These are phyloP conservation scores for Solanum stenotomum DNA, from an alignment of 257 asterid genomes.

Conservation along the genomic window DNA sequence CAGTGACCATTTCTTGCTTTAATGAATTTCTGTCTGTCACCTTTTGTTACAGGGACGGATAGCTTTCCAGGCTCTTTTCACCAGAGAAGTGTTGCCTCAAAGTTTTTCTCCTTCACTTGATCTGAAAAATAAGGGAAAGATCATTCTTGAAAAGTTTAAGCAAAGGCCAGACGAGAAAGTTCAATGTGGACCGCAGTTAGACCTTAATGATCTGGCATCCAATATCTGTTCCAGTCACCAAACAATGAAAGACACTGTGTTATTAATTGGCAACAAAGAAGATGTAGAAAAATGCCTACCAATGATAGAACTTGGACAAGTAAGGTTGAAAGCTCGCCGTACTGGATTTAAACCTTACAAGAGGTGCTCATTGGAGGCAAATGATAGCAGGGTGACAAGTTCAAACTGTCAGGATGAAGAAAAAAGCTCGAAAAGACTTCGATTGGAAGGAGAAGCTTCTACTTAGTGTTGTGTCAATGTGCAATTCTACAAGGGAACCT, in stretches of 20 bases:
- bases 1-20: neutral
- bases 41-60: slow-evolving; percentile 63
- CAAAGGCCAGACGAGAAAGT: slow-evolving; percentile 16
- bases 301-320: slow-evolving; percentile 31
- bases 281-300: slow-evolving; percentile 28
- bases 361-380: slow-evolving; percentile 87
- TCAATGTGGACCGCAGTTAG: slow-evolving; percentile 21
- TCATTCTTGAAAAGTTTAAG: slow-evolving; percentile 8
- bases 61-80: slow-evolving; percentile 86
- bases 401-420: slow-evolving; percentile 46
- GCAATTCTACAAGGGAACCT: slow-evolving; percentile 6
- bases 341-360: slow-evolving; percentile 95
- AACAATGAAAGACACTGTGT: slow-evolving; percentile 14
- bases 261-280: slow-evolving; percentile 22
- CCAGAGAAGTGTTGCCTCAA: slow-evolving; percentile 79
- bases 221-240: slow-evolving; percentile 12
- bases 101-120: slow-evolving; percentile 69
- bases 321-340: slow-evolving; percentile 42
- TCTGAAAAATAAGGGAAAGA: slow-evolving; percentile 27
- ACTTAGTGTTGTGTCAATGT: slow-evolving; percentile 17
- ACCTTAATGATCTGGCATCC: slow-evolving; percentile 32
- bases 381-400: slow-evolving; percentile 35
- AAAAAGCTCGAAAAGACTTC: slow-evolving; percentile 68
- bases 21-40: neutral
- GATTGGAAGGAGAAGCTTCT: slow-evolving; percentile 61